Evolutionary conservation across 2,329 filamentous ascomycete genomes (phyloP).

Genomic region (Pseudofabraea citricarpa): DNA sequence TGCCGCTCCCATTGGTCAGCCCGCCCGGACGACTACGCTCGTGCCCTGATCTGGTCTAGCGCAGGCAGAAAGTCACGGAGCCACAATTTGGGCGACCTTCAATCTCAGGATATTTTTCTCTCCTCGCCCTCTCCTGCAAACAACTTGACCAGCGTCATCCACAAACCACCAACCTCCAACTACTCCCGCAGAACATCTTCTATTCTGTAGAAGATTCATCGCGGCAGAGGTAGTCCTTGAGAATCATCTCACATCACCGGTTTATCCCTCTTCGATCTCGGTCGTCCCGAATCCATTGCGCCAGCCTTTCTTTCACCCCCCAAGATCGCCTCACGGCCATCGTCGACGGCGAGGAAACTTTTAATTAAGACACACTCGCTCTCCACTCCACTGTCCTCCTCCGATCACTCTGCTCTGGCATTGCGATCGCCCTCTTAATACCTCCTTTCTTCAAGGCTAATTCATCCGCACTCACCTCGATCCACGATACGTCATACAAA

Average conservation of each 20-base stretch:
- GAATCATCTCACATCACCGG: conserved; percentile 5
- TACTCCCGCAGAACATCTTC: conserved; percentile 20
- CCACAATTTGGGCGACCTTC: too few relatives aligned
- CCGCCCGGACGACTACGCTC: too few relatives aligned
- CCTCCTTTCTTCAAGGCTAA: conserved; percentile 22
- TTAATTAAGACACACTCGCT: conserved; percentile 28
- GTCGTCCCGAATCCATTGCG: too few relatives aligned
- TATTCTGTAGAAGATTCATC: conserved; percentile 25
- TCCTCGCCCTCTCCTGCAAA: conserved; percentile 1
- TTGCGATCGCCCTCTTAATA: conserved; percentile 19
- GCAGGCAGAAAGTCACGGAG: not conserved
- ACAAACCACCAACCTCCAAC: conserved; percentile 4
- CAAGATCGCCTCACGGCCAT: conserved; percentile 3
- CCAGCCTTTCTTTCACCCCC: conserved; percentile 12
- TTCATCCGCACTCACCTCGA: conserved; percentile 8
- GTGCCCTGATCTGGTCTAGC: not conserved
- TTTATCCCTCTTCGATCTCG: not conserved
- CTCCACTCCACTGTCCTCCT: conserved; percentile 11
- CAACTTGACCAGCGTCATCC: not conserved
- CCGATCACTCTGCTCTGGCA: conserved; percentile 8
- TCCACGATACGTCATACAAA: conserved; percentile 27
- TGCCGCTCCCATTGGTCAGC: too few relatives aligned
- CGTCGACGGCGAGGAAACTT: conserved; percentile 20
- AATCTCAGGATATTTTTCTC: conserved; percentile 3
- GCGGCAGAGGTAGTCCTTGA: conserved; percentile 20